Conservation (phyloP, 139 green algal species). For the Gonium pectorale region DNA sequence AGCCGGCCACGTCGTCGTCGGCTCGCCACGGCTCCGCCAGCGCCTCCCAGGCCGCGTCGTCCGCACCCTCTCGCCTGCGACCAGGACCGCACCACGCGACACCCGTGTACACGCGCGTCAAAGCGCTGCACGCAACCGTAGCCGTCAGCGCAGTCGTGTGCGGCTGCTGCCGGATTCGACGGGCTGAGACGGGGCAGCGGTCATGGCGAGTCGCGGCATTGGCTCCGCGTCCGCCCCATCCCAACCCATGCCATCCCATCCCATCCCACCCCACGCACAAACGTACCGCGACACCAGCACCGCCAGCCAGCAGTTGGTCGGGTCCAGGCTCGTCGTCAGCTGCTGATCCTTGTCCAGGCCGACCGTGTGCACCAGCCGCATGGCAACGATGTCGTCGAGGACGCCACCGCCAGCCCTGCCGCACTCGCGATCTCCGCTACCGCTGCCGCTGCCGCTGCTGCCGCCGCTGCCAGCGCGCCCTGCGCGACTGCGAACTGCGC, state of each 20-base stretch:
- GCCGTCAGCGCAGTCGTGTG: too few relatives aligned
- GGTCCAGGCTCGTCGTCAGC: neutral
- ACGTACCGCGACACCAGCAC: constrained; percentile 16
- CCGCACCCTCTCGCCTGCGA: too few relatives aligned
- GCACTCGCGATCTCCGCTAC: too few relatives aligned
- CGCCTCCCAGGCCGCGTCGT: too few relatives aligned
- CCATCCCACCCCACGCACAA: neutral
- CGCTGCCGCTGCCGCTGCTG: neutral
- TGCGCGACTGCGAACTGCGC: neutral
- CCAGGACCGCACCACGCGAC: too few relatives aligned
- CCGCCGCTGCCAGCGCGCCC: neutral
- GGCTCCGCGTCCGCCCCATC: too few relatives aligned
- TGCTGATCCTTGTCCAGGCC: neutral
- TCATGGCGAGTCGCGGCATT: too few relatives aligned
- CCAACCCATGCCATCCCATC: too few relatives aligned
- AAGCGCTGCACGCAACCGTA: too few relatives aligned
- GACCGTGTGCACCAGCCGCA: neutral
- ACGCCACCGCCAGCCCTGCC: neutral
- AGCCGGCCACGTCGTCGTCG: neutral
- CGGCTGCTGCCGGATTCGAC: too few relatives aligned
- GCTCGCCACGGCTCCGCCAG: neutral
- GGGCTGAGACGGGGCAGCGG: too few relatives aligned
- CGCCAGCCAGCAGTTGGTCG: constrained; percentile 21
- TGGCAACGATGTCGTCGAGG: neutral
- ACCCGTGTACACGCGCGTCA: too few relatives aligned